These are phyloP conservation scores for Asclepias syriaca DNA, from an alignment of 257 asterid genomes.

Conservation along the genomic window DNA sequence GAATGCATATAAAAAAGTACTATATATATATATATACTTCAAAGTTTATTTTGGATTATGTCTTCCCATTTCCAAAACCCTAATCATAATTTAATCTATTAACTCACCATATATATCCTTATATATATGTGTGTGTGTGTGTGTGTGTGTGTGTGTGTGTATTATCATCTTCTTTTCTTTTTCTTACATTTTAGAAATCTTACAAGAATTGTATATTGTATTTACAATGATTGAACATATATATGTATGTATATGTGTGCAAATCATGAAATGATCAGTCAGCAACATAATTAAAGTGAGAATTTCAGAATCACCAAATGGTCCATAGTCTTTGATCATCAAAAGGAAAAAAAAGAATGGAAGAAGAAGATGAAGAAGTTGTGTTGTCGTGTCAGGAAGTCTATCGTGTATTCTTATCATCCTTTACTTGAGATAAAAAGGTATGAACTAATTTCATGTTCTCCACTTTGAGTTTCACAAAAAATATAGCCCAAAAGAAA, in stretches of 20 bases:
- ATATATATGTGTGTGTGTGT: too few relatives aligned
- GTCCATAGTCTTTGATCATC: conserved; percentile 2
- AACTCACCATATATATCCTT: too few relatives aligned
- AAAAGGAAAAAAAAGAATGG: not conserved
- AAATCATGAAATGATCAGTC: not conserved
- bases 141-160: too few relatives aligned
- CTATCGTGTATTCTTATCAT: not conserved
- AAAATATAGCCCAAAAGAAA: not conserved
- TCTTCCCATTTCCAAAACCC: too few relatives aligned
- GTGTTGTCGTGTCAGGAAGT: not conserved
- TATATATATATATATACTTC: too few relatives aligned
- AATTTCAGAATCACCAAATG: not conserved
- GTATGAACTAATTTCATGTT: not conserved
- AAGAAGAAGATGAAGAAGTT: not conserved
- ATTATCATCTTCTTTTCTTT: too few relatives aligned
- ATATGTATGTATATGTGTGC: not conserved
- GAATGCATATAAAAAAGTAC: not conserved
- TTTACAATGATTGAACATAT: too few relatives aligned
- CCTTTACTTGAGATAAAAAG: conserved; percentile 2
- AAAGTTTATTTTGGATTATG: too few relatives aligned
- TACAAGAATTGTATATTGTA: too few relatives aligned
- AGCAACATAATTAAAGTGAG: not conserved
- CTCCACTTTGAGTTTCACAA: not conserved
- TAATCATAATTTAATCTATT: too few relatives aligned
- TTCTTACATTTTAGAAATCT: too few relatives aligned